Base-by-base conservation (phyloP, 202 grass and related monocot species). In the Bolboschoenoplectus hybrid region DNA sequence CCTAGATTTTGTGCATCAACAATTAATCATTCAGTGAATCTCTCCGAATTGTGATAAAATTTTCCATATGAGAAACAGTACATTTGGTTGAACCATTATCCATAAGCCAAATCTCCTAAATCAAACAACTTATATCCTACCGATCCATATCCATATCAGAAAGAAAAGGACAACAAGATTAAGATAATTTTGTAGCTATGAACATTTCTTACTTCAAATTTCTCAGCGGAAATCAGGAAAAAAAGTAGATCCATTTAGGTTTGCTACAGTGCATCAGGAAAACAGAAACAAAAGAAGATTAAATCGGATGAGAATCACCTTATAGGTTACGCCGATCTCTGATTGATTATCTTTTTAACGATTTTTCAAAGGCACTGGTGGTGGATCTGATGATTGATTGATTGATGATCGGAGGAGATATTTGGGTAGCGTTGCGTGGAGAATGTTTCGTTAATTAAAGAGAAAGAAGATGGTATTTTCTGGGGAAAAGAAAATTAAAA, bases 311-410 rank as follows among this genome's bases (percentile, higher is more conserved):
- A 74, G 45, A 74, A 17, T 74, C 44, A 74, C 71, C 71, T 45
- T 11, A 4, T 14, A 12, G 40, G 12, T 40, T 67, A 16, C 35
- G 64, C 64, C 11, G 64, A 67, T 40, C 26, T 40, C 64, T 16
- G 64, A 67, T 6, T 14, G 35, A 3, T 13, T 38, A 67, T 67
- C 12, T 67, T 39, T 67, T 2, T 2, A 14, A 13, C 4, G 35
- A 5, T 35, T 66, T 12, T 66, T 36, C 34, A 67, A 67, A 40
- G 64, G 64, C 35, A 40, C 63, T 11, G 69, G 69, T 74, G 71
- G 71, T 74, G 71, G 71, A 74, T 74, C 71, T 74, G 45, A 26
- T 26, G 26, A 26, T 26, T 26, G 26, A 51, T 51, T 50, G 71
- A 70, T 70, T 26, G 71, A 50, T 49, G 43, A 40, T 39, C 64